Evolutionary conservation across 2,329 filamentous ascomycete species (phyloP), one percentile per base, ranked within the genome.

Genomic region (Fusarium liriodendri): DNA sequence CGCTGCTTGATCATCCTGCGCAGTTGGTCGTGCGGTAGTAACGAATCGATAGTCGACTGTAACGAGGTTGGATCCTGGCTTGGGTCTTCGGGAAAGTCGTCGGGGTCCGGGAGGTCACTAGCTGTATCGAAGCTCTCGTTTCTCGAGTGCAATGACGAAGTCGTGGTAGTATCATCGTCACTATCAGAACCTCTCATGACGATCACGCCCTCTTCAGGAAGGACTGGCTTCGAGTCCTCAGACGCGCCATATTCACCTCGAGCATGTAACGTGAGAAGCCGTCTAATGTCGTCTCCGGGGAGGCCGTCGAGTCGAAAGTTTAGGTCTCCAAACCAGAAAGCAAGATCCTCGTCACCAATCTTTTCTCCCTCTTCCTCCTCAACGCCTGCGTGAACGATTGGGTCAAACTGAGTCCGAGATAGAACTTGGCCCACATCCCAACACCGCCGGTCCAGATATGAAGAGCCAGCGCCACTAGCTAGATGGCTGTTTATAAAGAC

Each of bases 261-360:
- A 0, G 94, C 93, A 81, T 98, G 96, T 6, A 98, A 87, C 79
- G 92, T 93, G 40, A 99, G 86, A 8, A 98, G 85, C 57, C 93
- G 90, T 35, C 96, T 90, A 55, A 99, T 97, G 80, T 99, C 97
- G 40, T 97, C 93, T 1, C 95, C 95, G 0, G 96, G 94, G 58
- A 98, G 89, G 52, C 93, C 94, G 60, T 97, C 94, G 1, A 99
- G 87, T 35, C 97, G 91, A 80, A 98, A 99, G 81, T 99, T 99
- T 47, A 99, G 87, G 81, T 99, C 97, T 8, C 97, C 97, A 79
- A 98, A 94, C 95, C 96, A 98, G 79, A 99, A 98, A 0, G 92
- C 91, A 83, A 98, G 95, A 79, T 99, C 97, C 74, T 97, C 96
- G 42, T 97, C 94, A 1, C 94, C 95, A 73, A 99, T 92, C 38